Percentiles rank a stretch among this genome's conserved stretches.
These are phyloP conservation scores for Penicillium longicatenatum DNA, from an alignment of 495 filamentous ascomycete genomes.

Conservation along the genomic window DNA sequence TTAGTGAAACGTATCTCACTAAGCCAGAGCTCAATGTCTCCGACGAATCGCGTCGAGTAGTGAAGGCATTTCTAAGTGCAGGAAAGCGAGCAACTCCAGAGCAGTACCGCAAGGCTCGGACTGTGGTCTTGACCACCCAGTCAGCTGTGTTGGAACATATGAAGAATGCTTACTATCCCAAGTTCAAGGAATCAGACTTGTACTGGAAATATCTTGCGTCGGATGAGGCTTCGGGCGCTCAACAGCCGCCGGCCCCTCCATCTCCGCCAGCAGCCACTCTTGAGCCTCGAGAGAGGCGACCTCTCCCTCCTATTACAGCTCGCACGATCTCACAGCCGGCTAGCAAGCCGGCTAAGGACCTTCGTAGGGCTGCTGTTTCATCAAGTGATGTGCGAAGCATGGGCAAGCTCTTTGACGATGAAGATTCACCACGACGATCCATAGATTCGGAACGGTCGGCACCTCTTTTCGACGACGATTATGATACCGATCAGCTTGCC, in stretches of 20 bases:
- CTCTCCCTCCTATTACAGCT: conserved; percentile 43
- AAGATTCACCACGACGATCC: conserved; percentile 54
- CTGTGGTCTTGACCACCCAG: conserved; percentile 80
- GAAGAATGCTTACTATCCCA: conserved; percentile 73
- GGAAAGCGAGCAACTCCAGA: conserved; percentile 71
- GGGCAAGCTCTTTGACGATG: conserved; percentile 47
- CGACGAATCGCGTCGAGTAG: conserved; percentile 63
- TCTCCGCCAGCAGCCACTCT: conserved; percentile 28
- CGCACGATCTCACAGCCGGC: conserved; percentile 46
- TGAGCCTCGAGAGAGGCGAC: conserved; percentile 38
- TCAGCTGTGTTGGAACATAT: conserved; percentile 81
- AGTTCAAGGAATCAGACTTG: conserved; percentile 87
- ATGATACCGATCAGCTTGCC: conserved; percentile 63
- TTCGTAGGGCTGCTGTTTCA: conserved; percentile 60
- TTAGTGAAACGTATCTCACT: conserved; percentile 85
- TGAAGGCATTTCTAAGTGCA: conserved; percentile 76
- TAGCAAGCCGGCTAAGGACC: conserved; percentile 41
- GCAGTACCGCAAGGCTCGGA: conserved; percentile 83
- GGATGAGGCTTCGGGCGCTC: conserved; percentile 68
- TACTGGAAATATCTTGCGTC: conserved; percentile 95
- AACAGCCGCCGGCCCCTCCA: conserved; percentile 22
- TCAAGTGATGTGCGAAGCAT: conserved; percentile 54
- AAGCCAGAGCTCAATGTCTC: conserved; percentile 79
- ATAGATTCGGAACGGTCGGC: conserved; percentile 57
- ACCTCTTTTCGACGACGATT: conserved; percentile 66